Evolutionary conservation across 202 grass and related monocot genomes (phyloP).

Genomic region (Eragrostis tef): DNA sequence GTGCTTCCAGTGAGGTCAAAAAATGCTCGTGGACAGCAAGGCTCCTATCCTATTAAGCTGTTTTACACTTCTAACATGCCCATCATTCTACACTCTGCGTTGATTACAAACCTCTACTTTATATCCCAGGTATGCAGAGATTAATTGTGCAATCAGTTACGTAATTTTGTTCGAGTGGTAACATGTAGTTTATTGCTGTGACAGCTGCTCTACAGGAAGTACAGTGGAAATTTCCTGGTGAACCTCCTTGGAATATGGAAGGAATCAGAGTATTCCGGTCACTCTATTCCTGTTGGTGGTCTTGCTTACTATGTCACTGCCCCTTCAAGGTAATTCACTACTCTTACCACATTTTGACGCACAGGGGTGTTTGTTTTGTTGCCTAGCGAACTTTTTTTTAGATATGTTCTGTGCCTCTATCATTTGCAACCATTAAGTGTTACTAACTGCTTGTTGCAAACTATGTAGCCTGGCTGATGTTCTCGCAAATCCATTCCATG

Average conservation of each 20-base stretch:
- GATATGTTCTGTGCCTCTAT: too few species aligned
- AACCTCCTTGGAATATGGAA: constrained; percentile 82
- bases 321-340: too few species aligned
- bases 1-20: constrained; percentile 86
- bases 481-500: constrained; percentile 88
- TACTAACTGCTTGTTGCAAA: too few species aligned
- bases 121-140: constrained; percentile 70
- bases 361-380: too few species aligned
- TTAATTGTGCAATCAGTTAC: too few species aligned
- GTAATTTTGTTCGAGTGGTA: too few species aligned
- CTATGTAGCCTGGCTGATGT: constrained; percentile 60
- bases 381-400: too few species aligned
- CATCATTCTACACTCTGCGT: constrained; percentile 83
- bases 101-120: constrained; percentile 88
- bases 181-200: too few species aligned
- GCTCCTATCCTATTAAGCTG: constrained; percentile 89
- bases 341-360: too few species aligned
- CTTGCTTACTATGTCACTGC: constrained; percentile 93
- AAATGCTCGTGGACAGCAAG: constrained; percentile 87
- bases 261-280: constrained; percentile 88
- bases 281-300: constrained; percentile 78
- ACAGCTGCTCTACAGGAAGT: constrained; percentile 87
- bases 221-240: constrained; percentile 85
- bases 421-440: too few species aligned
- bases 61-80: constrained; percentile 95